A percentile compares a stretch with the other conserved stretches of the same genome.
phyloP scores from a whole-genome alignment of 2,329 filamentous ascomycete species.

The Alternaria sp. region DNA sequence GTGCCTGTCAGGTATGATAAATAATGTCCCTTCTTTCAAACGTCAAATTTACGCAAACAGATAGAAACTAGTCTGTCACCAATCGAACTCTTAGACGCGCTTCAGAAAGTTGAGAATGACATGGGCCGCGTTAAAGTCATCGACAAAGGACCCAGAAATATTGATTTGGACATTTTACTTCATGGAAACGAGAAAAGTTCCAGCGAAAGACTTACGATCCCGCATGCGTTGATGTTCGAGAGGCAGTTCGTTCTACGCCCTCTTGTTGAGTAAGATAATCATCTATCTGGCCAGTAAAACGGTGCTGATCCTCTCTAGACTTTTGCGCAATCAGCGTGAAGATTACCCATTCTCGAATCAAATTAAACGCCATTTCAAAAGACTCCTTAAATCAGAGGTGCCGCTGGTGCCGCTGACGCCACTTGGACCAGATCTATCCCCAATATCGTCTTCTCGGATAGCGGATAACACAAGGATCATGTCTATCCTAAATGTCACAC shows the following conservation, averaged over 20 bases:
- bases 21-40: not conserved
- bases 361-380: slow-evolving; percentile 42
- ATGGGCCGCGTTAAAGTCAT: slow-evolving; percentile 84
- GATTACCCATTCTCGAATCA: slow-evolving; percentile 55
- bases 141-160: slow-evolving; percentile 92
- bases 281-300: not conserved
- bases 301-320: slow-evolving; percentile 23
- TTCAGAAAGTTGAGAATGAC: slow-evolving; percentile 82
- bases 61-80: slow-evolving; percentile 81
- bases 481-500: slow-evolving; percentile 93
- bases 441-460: slow-evolving; percentile 33
- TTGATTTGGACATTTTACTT: slow-evolving; percentile 89
- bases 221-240: slow-evolving; percentile 84
- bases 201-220: slow-evolving; percentile 78
- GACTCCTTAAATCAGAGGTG: slow-evolving; percentile 42
- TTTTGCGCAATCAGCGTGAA: slow-evolving; percentile 32
- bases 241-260: slow-evolving; percentile 93
- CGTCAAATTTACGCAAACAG: slow-evolving; percentile 54
- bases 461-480: slow-evolving; percentile 73
- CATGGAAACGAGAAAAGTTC: slow-evolving; percentile 73
- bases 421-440: slow-evolving; percentile 41
- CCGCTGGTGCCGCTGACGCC: slow-evolving; percentile 50
- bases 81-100: slow-evolving; percentile 74
- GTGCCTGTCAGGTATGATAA: slow-evolving; percentile 80
- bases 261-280: slow-evolving; percentile 71